Conservation (phyloP, 768 basidiomycete species). For the Auricularia cornea region DNA sequence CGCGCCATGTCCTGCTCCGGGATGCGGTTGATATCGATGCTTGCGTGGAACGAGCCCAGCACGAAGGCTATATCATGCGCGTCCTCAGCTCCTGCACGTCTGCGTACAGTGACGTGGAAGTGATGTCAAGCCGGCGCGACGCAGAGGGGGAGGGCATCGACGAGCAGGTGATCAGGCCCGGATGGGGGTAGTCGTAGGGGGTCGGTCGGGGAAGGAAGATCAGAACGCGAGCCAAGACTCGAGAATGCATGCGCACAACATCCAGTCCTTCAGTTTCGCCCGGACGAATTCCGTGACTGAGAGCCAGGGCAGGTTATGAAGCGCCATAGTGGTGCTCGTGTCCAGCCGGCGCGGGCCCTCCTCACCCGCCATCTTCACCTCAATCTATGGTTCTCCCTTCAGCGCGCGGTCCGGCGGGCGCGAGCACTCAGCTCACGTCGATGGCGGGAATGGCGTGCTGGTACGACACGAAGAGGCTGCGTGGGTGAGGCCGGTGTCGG, state of each 20-base stretch:
- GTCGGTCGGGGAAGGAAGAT: conserved; percentile 9
- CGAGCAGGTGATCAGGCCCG: conserved; percentile 3
- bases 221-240: conserved; percentile 1
- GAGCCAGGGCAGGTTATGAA: conserved; percentile 71
- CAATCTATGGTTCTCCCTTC: conserved; percentile 43
- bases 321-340: conserved; percentile 52
- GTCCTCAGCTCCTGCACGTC: conserved; percentile 62
- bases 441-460: conserved; percentile 68
- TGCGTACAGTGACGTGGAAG: conserved; percentile 20
- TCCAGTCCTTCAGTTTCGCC: conserved; percentile 78
- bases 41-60: conserved; percentile 69
- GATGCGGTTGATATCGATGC: conserved; percentile 78
- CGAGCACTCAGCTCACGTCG: conserved; percentile 41
- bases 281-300: conserved; percentile 80
- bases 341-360: conserved; percentile 71
- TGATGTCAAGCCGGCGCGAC: neutral
- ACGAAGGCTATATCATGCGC: conserved; percentile 70
- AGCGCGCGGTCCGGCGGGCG: neutral
- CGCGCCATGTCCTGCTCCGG: conserved; percentile 78
- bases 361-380: conserved; percentile 76
- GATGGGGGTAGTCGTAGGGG: conserved; percentile 13
- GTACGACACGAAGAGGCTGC: conserved; percentile 67
- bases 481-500: conserved; percentile 10
- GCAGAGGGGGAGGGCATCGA: neutral
- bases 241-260: conserved; percentile 45